These are phyloP conservation scores for Novymonas esmeraldas DNA, from an alignment of 208 protist genomes.

Conservation along the genomic window DNA sequence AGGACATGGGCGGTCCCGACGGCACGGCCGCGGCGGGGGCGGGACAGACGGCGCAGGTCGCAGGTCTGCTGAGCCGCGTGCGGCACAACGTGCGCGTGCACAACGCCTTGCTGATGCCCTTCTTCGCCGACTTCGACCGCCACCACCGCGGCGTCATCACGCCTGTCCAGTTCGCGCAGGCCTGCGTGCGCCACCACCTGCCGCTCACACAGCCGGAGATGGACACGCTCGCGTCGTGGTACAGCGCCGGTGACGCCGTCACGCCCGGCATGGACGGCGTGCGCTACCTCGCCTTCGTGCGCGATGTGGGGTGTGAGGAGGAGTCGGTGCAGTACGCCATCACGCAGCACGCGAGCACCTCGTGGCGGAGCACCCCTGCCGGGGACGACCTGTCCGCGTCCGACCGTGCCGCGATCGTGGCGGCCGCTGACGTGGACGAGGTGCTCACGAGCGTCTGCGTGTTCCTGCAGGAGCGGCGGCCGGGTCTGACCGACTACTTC, in stretches of 20 bases:
- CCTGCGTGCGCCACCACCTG: constrained; percentile 71
- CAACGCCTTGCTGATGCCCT: constrained; percentile 75
- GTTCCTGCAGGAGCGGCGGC: constrained; percentile 76
- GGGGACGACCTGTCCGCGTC: not conserved
- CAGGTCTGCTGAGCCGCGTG: constrained; percentile 44
- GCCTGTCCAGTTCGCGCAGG: constrained; percentile 59
- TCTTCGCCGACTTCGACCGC: constrained; percentile 89
- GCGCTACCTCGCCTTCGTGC: constrained; percentile 75
- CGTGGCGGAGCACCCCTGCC: not conserved
- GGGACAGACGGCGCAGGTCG: constrained; percentile 17
- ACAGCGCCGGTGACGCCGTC: constrained; percentile 41
- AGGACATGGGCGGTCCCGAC: constrained; percentile 7
- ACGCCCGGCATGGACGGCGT: constrained; percentile 32
- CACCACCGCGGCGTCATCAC: constrained; percentile 74
- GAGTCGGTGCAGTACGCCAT: constrained; percentile 13
- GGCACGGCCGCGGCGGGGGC: constrained; percentile 22
- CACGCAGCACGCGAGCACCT: not conserved
- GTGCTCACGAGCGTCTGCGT: constrained; percentile 56
- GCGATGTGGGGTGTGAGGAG: constrained; percentile 62
- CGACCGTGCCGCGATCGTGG: constrained; percentile 3
- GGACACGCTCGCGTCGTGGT: constrained; percentile 43
- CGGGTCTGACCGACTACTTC: constrained; percentile 77
- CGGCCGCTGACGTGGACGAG: constrained; percentile 44
- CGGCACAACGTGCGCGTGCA: constrained; percentile 62
- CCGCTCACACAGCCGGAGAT: constrained; percentile 47